These are phyloP conservation scores for Gymnopilus dilepis DNA, from an alignment of 768 basidiomycete genomes.

Conservation along the genomic window DNA sequence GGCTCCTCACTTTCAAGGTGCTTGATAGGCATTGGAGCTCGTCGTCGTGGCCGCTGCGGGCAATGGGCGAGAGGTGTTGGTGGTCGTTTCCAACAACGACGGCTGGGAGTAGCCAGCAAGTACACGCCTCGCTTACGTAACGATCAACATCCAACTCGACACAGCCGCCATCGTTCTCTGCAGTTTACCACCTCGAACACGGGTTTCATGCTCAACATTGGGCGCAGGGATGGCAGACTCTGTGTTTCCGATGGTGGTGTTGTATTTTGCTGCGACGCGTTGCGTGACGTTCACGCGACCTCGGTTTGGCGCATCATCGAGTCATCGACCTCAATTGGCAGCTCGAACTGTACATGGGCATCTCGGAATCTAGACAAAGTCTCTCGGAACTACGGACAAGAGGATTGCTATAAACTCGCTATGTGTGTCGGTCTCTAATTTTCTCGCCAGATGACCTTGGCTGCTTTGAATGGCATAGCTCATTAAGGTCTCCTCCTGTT, in stretches of 20 bases:
- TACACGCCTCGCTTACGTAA: slow-evolving; percentile 33
- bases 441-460: slow-evolving; percentile 4
- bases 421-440: neutral
- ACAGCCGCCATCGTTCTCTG: neutral
- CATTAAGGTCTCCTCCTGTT: slow-evolving; percentile 13
- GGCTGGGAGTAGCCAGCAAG: slow-evolving; percentile 31
- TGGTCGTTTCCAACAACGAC: slow-evolving; percentile 43
- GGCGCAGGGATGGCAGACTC: neutral
- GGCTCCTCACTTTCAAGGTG: slow-evolving; percentile 73
- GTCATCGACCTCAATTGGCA: neutral
- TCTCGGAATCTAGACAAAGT: slow-evolving; percentile 15
- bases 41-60: slow-evolving; percentile 30
- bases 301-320: slow-evolving; percentile 1
- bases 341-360: neutral
- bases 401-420: slow-evolving; percentile 9
- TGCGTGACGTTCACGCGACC: slow-evolving; percentile 6
- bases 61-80: slow-evolving; percentile 35
- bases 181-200: neutral
- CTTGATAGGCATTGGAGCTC: slow-evolving; percentile 72
- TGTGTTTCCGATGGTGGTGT: neutral
- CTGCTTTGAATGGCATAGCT: slow-evolving; percentile 12
- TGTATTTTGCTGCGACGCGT: neutral
- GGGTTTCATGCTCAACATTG: slow-evolving; percentile 2
- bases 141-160: slow-evolving; percentile 7
- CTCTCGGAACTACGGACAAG: slow-evolving; percentile 19